Percentiles rank a stretch among this genome's conserved stretches.
Conservation (phyloP, 139 green algal species). For the Microglena sp. region DNA sequence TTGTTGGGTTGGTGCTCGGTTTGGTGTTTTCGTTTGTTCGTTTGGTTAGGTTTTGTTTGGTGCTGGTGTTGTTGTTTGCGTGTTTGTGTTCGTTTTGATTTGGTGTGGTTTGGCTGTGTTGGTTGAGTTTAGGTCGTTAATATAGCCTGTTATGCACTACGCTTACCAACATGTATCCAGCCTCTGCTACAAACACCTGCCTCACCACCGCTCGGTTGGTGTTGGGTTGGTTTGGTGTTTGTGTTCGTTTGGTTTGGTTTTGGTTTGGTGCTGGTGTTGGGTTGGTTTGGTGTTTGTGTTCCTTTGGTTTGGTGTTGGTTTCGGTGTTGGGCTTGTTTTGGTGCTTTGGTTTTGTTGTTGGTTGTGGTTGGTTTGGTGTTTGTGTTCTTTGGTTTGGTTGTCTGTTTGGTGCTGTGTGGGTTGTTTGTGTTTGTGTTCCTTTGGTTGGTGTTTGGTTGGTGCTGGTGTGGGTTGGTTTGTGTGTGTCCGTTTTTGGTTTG, state of each 20-base stretch:
- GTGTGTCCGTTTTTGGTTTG: neutral
- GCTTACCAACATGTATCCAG: conserved; percentile 43
- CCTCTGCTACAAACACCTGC: conserved; percentile 80
- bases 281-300: neutral
- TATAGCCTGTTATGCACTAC: neutral
- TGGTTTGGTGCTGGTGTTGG: too few species aligned
- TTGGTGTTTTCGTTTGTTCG: too few species aligned
- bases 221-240: neutral
- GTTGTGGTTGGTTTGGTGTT: too few species aligned
- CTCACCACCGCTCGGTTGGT: conserved; percentile 38
- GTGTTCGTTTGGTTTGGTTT: neutral
- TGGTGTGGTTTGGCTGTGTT: neutral
- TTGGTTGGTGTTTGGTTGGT: conserved; percentile 35
- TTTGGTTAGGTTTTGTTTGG: too few species aligned
- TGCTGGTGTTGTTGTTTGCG: neutral
- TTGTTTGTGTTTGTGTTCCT: neutral
- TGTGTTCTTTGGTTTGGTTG: neutral
- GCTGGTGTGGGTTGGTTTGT: neutral
- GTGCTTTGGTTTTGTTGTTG: neutral
- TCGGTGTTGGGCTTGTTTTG: neutral
- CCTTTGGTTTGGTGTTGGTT: too few species aligned
- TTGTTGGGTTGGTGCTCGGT: conserved; percentile 32
- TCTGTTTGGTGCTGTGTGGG: neutral
- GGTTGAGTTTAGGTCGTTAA: neutral
- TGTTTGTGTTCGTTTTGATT: neutral